Percentiles rank a stretch among this genome's conserved stretches.
Evolutionary conservation across 75 land plant genomes (phyloP).

Genomic region (Cunninghamia lanceolata): DNA sequence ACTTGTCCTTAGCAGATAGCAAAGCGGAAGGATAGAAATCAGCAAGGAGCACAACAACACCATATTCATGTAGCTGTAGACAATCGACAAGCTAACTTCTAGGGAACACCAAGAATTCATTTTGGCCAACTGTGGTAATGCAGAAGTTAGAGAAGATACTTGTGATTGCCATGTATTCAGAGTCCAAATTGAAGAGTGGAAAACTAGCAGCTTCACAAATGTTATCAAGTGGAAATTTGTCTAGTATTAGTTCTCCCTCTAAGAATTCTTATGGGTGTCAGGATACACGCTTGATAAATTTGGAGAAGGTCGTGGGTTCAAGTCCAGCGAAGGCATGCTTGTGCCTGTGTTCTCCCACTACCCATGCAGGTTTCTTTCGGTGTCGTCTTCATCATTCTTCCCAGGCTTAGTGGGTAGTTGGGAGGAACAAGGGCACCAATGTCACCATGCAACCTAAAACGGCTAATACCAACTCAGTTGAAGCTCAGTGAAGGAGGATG

Average conservation of each 20-base stretch:
- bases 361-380: conserved; percentile 5
- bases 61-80: too few relatives aligned
- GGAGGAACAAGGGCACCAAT: background rate
- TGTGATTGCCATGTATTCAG: background rate
- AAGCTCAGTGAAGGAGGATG: background rate
- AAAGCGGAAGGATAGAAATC: too few relatives aligned
- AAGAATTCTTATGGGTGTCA: background rate
- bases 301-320: background rate
- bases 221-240: background rate
- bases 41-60: too few relatives aligned
- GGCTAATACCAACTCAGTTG: background rate
- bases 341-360: conserved; percentile 8
- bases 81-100: too few relatives aligned
- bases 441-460: background rate
- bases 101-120: too few relatives aligned
- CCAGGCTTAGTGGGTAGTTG: background rate
- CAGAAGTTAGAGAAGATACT: background rate
- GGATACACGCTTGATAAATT: background rate
- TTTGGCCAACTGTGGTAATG: background rate
- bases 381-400: conserved; percentile 7
- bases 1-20: too few relatives aligned
- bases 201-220: background rate
- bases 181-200: background rate
- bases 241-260: background rate
- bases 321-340: background rate